A percentile compares a stretch with the other conserved stretches of the same genome.
Conservation (phyloP, 2,329 filamentous ascomycete species). For the Epichloe uncinata region DNA sequence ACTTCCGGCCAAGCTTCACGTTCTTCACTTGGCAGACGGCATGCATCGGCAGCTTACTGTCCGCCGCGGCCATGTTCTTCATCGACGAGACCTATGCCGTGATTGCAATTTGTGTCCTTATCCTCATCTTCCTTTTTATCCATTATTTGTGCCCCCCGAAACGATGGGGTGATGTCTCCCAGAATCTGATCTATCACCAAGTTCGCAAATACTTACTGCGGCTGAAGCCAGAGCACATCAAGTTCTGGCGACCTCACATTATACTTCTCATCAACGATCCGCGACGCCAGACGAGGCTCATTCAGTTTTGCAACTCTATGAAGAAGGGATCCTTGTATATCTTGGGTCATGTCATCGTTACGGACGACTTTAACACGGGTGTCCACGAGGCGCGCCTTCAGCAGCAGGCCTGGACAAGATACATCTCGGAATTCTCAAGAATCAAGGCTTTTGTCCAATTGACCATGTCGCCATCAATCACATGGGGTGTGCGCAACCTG, state of each 20-base stretch:
- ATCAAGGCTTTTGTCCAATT: slow-evolving; percentile 88
- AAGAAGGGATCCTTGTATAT: slow-evolving; percentile 83
- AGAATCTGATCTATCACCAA: slow-evolving; percentile 75
- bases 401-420: slow-evolving; percentile 72
- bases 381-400: slow-evolving; percentile 72
- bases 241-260: slow-evolving; percentile 86
- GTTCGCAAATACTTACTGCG: slow-evolving; percentile 77
- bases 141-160: slow-evolving; percentile 80
- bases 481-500: slow-evolving; percentile 75
- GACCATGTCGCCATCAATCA: slow-evolving; percentile 66
- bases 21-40: slow-evolving; percentile 84
- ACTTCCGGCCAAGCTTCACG: slow-evolving; percentile 78
- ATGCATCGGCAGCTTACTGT: slow-evolving; percentile 58
- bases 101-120: slow-evolving; percentile 57
- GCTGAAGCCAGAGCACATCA: slow-evolving; percentile 79
- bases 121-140: slow-evolving; percentile 70
- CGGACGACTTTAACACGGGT: slow-evolving; percentile 63
- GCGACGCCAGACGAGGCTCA: slow-evolving; percentile 66
- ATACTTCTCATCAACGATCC: slow-evolving; percentile 74
- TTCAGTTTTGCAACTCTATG: slow-evolving; percentile 82
- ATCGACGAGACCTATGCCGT: slow-evolving; percentile 72
- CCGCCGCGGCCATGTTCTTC: slow-evolving; percentile 77
- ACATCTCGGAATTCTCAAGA: slow-evolving; percentile 66
- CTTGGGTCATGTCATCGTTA: slow-evolving; percentile 77
- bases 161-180: slow-evolving; percentile 80